Base-by-base conservation (phyloP, 257 asterid species). In the Gentiana straminea region DNA sequence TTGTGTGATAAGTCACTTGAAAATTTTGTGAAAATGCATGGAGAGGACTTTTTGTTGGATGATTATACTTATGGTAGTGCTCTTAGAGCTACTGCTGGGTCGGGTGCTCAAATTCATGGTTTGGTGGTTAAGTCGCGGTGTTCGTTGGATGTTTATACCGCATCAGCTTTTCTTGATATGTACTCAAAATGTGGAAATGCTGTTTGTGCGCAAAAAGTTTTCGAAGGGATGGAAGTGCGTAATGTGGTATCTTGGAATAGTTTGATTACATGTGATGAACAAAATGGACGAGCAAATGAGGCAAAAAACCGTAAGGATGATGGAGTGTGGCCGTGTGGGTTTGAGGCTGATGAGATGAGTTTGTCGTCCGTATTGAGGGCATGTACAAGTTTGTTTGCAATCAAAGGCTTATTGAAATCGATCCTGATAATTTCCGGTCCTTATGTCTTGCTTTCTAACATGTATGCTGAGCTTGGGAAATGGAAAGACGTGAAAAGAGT, bases 211-310 rank as follows among this genome's bases (percentile, higher is more conserved):
- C 62, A 44, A 4, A 57, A 57, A 24, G 62, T 44, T 39, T 57
- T 57, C 44, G 61, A 57, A 24, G 62, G 43, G 41, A 57, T 57
- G 62, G 9, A 4, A 4, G 62, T 41, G 43, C 52, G 62, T 10
- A 57, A 57, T 57, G 52, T 45, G 41, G 67, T 67, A 11, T 60
- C 72, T 37, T 67, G 72, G 72, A 67, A 67, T 54, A 60, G 58
- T 10, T 37, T 67, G 49, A 67, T 67, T 48, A 67, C 57, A 9
- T 58, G 67, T 48, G 60, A 54, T 55, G 59, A 52, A 49, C 67
- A 63, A 50, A 67, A 67, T 57, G 50, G 54, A 54, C 58, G 53
- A 35, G 66, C 53, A 60, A 67, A 39, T 47, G 60, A 60, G 64
- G 72, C 72, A 38, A 39, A 54, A 60, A 54, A 60, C 54, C 32